Percentiles rank a stretch among this genome's conserved stretches.
These are phyloP conservation scores for Astrocystis sublimbata DNA, from an alignment of 495 filamentous ascomycete genomes.

Conservation along the genomic window DNA sequence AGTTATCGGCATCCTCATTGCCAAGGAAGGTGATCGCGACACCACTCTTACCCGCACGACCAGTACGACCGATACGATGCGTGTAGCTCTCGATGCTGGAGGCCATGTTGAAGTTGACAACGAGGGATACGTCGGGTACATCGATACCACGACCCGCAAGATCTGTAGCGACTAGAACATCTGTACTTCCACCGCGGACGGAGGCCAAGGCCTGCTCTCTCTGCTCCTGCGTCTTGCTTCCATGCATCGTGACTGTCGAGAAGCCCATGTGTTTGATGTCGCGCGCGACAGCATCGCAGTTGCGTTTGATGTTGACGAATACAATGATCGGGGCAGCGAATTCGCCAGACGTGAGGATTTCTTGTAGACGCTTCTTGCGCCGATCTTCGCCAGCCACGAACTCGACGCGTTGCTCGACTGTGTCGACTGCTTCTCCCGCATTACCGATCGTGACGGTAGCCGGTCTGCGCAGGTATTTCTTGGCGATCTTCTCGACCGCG, in stretches of 20 bases:
- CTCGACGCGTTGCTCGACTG: constrained; percentile 96
- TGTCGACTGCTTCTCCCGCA: constrained; percentile 96
- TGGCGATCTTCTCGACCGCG: constrained; percentile 90
- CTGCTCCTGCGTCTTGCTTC: constrained; percentile 96
- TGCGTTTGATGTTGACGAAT: constrained; percentile 99
- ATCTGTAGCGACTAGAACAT: constrained; percentile 96
- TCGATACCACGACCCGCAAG: constrained; percentile 98
- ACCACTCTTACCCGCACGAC: constrained; percentile 97
- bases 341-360: constrained; percentile 83
- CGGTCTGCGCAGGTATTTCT: constrained; percentile 91
- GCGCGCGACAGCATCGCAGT: constrained; percentile 92
- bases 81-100: constrained; percentile 92
- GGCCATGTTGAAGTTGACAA: constrained; percentile 99
- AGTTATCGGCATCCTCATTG: constrained; percentile 85
- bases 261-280: constrained; percentile 96
- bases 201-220: constrained; percentile 91
- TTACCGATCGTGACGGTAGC: constrained; percentile 96
- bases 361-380: constrained; percentile 91
- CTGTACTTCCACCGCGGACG: constrained; percentile 72
- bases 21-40: constrained; percentile 96
- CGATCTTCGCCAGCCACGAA: constrained; percentile 92
- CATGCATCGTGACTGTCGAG: constrained; percentile 87
- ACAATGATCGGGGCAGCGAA: constrained; percentile 95
- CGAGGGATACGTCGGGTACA: constrained; percentile 88
- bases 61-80: constrained; percentile 95